Conservation (phyloP, 352 stramenopile species). For the Blastocystis sp. region DNA sequence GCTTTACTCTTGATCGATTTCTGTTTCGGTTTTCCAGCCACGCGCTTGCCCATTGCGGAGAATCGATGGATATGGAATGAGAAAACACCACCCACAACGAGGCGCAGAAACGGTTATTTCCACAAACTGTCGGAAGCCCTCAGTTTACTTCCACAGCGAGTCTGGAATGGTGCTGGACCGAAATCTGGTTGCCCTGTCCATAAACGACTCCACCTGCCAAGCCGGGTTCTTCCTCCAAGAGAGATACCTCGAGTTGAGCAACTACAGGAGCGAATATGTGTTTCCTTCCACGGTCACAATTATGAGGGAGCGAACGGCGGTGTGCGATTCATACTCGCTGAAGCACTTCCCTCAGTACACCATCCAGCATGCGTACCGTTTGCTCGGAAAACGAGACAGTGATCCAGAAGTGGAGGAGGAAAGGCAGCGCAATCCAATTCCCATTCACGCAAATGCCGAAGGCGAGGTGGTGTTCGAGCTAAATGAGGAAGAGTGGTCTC, state of each 20-base stretch:
- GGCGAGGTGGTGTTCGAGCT: conserved; percentile 12
- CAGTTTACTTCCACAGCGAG: too few species aligned
- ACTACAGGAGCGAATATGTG: too few species aligned
- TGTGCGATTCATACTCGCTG: background rate
- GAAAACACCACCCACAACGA: background rate
- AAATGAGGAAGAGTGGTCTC: conserved; percentile 29
- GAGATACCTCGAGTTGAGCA: too few species aligned
- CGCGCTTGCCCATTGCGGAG: conserved; percentile 70
- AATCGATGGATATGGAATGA: conserved; percentile 10
- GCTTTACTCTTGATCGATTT: conserved; percentile 76
- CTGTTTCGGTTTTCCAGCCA: conserved; percentile 73
- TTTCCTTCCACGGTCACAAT: conserved; percentile 25
- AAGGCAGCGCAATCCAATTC: background rate
- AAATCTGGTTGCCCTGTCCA: too few species aligned
- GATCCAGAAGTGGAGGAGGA: conserved; percentile 6
- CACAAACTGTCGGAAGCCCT: too few species aligned
- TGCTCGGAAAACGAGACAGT: background rate
- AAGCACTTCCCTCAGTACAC: background rate
- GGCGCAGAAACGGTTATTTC: too few species aligned
- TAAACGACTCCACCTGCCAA: too few species aligned
- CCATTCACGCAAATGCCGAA: background rate
- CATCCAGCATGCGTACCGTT: background rate
- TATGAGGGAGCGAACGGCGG: background rate
- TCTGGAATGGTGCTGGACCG: too few species aligned
- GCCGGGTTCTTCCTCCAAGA: too few species aligned